Base-by-base conservation (phyloP, 2,329 filamentous ascomycete species). In the Tolypocladium inflatum region DNA sequence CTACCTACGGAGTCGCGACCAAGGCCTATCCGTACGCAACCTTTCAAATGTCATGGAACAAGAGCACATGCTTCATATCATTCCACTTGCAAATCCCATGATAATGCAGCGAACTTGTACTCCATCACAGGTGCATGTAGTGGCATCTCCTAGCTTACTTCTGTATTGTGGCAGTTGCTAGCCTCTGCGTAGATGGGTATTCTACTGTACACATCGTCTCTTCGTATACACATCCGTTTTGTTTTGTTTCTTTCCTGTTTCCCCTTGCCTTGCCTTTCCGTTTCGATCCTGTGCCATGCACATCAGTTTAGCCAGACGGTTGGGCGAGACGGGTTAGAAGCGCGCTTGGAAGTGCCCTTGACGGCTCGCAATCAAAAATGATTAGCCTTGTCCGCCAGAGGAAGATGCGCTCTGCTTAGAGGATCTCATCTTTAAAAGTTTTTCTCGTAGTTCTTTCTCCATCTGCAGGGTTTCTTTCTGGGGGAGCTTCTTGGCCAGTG, bases 401-500 rank as follows among this genome's bases (percentile, higher is more conserved):
- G 35, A 37, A 33, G 41, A 56, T 39, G 42, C 13, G 9, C n/a
- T 37, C 42, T 39, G 33, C 7, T 52, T 35, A 2, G 82, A 17
- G 78, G 77, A 54, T 57, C 55, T 58, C 57, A 57, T 55, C 57
- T 55, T 43, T 17, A 55, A 35, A 21, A 41, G 59, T 43, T 37
- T 48, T 21, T 59, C 57, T 35, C 53, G 23, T 23, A 58, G 48
- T 35, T 42, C 19, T 26, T 57, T 59, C 57, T 59, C 55, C 48
- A 48, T 54, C 13, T 41, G 51, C 55, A 59, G 19, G 30, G 38
- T 56, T 19, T 55, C 55, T 51, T 55, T 42, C 26, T 7, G 50
- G n/a, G 30, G 57, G 51, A 42, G 41, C 56, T 54, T 58, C 30
- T 60, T 48, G 21, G 43, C 39, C 54, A 50, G 30, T 21, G 39